Conservation (phyloP, 192 early-diverging fungal genomes). For the Coemansia sp. region DNA sequence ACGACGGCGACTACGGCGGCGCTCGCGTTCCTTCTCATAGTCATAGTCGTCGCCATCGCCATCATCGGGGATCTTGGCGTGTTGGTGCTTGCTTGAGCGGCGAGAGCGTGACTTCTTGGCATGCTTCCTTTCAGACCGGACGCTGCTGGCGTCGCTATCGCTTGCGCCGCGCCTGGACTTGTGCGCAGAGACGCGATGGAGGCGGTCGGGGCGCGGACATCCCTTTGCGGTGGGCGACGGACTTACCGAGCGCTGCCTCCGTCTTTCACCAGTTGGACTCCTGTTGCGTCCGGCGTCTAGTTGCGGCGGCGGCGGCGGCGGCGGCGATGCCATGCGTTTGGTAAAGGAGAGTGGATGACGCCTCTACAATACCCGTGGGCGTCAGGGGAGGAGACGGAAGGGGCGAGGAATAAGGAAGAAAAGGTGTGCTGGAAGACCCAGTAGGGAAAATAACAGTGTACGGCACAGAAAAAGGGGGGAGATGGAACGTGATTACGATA, state of each 20-base stretch:
- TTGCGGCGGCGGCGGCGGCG: constrained; percentile 11
- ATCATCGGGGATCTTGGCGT: not conserved
- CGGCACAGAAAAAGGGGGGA: no score
- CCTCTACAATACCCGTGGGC: not conserved
- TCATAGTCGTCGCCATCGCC: not conserved
- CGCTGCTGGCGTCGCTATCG: constrained; percentile 4
- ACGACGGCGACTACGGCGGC: constrained; percentile 3
- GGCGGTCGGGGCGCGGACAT: constrained; percentile 4
- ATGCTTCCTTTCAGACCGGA: not conserved
- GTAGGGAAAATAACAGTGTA: no score
- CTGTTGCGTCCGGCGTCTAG: not conserved
- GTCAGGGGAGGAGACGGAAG: no score
- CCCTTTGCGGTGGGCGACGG: constrained; percentile 8
- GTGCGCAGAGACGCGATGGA: constrained; percentile 6
- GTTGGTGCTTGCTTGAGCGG: not conserved
- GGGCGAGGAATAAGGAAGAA: no score
- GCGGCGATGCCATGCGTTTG: constrained; percentile 19
- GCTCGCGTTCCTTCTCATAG: not conserved
- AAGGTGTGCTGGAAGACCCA: no score
- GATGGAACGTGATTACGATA: no score
- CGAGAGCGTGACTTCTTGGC: constrained; percentile 8
- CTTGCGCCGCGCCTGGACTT: not conserved
- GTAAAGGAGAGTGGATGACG: not conserved
- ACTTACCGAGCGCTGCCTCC: constrained; percentile 27
- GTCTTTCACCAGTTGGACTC: constrained; percentile 9